phyloP scores from a whole-genome alignment of 2,329 filamentous ascomycete genomes.

The Rutstroemia sp. region DNA sequence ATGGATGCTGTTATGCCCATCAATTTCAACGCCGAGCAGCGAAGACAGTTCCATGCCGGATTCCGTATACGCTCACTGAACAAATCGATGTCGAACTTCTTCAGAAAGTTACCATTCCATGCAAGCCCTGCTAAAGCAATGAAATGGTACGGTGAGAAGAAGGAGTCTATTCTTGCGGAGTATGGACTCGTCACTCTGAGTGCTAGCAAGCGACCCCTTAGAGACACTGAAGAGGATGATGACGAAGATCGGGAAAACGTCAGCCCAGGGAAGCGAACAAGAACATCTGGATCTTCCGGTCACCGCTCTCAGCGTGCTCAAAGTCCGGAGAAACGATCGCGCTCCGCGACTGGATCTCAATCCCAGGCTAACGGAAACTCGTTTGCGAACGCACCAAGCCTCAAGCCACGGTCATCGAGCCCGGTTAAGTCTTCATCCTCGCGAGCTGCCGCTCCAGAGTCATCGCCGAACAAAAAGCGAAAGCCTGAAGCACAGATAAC shows the following conservation, averaged over 20 bases:
- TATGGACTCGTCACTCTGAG: not conserved
- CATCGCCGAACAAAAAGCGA: constrained; percentile 19
- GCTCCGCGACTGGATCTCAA: not conserved
- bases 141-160: constrained; percentile 5
- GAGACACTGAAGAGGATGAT: constrained; percentile 8
- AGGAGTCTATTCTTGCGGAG: not conserved
- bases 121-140: constrained; percentile 1
- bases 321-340: constrained; percentile 6
- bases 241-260: constrained; percentile 18
- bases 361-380: constrained; percentile 7
- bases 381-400: constrained; percentile 2
- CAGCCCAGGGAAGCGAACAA: constrained; percentile 21
- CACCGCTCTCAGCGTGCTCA: not conserved
- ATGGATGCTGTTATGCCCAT: constrained; percentile 18
- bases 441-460: constrained; percentile 6
- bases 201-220: not conserved
- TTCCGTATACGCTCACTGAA: constrained; percentile 27
- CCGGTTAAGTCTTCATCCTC: constrained; percentile 3
- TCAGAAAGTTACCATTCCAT: constrained; percentile 11
- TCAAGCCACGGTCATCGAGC: not conserved
- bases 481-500: constrained; percentile 27
- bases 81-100: constrained; percentile 20
- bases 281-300: constrained; percentile 4
- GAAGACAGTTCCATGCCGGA: constrained; percentile 20
- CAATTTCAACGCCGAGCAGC: constrained; percentile 17